phyloP scores from a whole-genome alignment of 2,329 filamentous ascomycete species.

The Talaromyces pinophilus region DNA sequence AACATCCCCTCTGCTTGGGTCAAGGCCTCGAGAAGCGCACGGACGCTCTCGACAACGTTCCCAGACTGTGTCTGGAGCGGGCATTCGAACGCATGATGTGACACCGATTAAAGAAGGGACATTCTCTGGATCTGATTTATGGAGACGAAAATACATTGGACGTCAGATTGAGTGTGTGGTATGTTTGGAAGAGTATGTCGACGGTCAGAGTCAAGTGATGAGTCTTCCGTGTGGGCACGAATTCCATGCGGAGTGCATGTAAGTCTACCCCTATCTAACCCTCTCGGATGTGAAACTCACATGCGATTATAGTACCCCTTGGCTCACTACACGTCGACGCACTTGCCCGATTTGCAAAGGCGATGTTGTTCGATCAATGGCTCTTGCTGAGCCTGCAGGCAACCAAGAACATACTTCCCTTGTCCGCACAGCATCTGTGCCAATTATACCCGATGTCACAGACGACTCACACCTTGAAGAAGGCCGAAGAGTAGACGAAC shows the following conservation, averaged over 20 bases:
- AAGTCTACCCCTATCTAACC: constrained; percentile 44
- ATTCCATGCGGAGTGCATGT: constrained; percentile 99
- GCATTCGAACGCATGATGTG: constrained; percentile 30
- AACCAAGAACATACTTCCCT: constrained; percentile 36
- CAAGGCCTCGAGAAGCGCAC: constrained; percentile 29
- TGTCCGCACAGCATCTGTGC: constrained; percentile 49
- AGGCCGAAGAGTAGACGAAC: constrained; percentile 37
- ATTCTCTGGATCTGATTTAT: constrained; percentile 37
- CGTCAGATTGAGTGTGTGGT: constrained; percentile 88
- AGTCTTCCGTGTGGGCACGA: constrained; percentile 96
- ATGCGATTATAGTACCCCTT: constrained; percentile 70
- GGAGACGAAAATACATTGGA: constrained; percentile 61
- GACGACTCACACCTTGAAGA: constrained; percentile 48
- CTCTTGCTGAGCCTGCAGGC: constrained; percentile 41
- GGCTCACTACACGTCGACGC: constrained; percentile 89
- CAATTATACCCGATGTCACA: constrained; percentile 46
- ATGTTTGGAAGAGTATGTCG: constrained; percentile 92
- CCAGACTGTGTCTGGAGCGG: constrained; percentile 39
- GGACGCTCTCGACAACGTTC: constrained; percentile 41
- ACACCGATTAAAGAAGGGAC: constrained; percentile 50
- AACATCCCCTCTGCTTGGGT: constrained; percentile 72
- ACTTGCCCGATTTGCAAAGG: constrained; percentile 99
- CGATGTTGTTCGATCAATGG: constrained; percentile 74
- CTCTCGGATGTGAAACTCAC: background rate
- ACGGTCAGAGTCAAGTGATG: constrained; percentile 94